A percentile compares a stretch with the other conserved stretches of the same genome.
phyloP scores from a whole-genome alignment of 371 early-diverging fungal genomes.

The Mucor velutinosus region DNA sequence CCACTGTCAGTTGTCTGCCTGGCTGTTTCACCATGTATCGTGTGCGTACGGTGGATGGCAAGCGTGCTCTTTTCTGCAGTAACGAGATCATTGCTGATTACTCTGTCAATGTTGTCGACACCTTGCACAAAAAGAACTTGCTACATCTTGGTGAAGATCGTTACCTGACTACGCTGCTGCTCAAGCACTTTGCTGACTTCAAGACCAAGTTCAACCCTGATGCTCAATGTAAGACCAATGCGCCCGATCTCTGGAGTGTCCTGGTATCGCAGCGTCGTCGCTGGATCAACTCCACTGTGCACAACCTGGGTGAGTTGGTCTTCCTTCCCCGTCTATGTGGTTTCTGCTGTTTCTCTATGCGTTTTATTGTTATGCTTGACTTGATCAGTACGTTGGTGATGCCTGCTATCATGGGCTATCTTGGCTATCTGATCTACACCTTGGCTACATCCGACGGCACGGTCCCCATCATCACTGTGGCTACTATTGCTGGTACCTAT shows the following conservation, averaged over 20 bases:
- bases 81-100: conserved; percentile 91
- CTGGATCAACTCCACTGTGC: conserved; percentile 97
- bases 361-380: conserved; percentile 94
- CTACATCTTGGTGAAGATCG: conserved; percentile 81
- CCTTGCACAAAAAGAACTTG: conserved; percentile 93
- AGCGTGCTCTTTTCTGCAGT: conserved; percentile 84
- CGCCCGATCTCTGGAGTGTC: conserved; percentile 92
- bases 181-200: conserved; percentile 96
- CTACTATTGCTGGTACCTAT: conserved; percentile 64
- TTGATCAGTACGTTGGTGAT: conserved; percentile 90
- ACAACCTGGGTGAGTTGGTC: conserved; percentile 90
- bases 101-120: conserved; percentile 90
- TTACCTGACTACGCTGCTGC: conserved; percentile 94
- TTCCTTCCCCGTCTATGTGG: conserved; percentile 91
- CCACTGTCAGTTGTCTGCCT: conserved; percentile 93
- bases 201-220: conserved; percentile 94
- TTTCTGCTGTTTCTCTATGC: conserved; percentile 98
- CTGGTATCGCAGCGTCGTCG: conserved; percentile 94
- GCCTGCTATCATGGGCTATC: conserved; percentile 91
- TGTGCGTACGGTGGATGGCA: conserved; percentile 73
- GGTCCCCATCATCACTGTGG: conserved; percentile 69
- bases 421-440: conserved; percentile 90
- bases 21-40: conserved; percentile 97
- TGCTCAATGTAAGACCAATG: conserved; percentile 94
- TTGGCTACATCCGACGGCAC: conserved; percentile 91